A percentile compares a stretch with the other conserved stretches of the same genome.
These are phyloP conservation scores for Phytophthora sp. DNA, from an alignment of 352 stramenopile genomes.

Conservation along the genomic window DNA sequence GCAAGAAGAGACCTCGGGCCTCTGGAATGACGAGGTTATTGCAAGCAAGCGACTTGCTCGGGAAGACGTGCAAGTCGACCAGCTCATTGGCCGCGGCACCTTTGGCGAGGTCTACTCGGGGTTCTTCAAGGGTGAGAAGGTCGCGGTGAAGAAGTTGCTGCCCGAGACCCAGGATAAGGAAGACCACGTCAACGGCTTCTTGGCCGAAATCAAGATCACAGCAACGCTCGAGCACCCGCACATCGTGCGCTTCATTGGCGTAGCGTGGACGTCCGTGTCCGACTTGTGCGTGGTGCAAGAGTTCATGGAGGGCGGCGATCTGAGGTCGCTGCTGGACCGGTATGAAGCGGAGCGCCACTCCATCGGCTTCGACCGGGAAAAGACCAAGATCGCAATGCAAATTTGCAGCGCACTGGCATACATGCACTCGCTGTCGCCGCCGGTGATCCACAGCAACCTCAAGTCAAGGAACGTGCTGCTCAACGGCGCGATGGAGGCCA, in stretches of 20 bases:
- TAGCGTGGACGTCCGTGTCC: slow-evolving; percentile 45
- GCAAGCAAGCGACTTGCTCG: slow-evolving; percentile 26
- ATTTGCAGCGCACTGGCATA: slow-evolving; percentile 38
- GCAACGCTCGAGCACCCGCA: slow-evolving; percentile 48
- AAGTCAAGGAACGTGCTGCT: slow-evolving; percentile 40
- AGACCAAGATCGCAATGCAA: slow-evolving; percentile 41
- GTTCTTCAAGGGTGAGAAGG: slow-evolving; percentile 32
- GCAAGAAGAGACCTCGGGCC: not conserved
- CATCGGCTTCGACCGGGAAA: slow-evolving; percentile 42
- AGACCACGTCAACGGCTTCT: slow-evolving; percentile 39
- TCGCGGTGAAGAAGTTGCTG: slow-evolving; percentile 52
- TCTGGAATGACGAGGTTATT: slow-evolving; percentile 23
- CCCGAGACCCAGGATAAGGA: slow-evolving; percentile 3
- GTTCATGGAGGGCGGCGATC: slow-evolving; percentile 43
- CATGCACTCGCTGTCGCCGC: slow-evolving; percentile 34
- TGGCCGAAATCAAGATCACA: slow-evolving; percentile 50
- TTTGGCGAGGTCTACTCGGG: slow-evolving; percentile 47
- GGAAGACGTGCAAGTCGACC: slow-evolving; percentile 36
- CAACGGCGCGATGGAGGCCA: slow-evolving; percentile 25
- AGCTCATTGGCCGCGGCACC: slow-evolving; percentile 31
- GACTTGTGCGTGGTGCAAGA: slow-evolving; percentile 49
- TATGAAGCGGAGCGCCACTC: slow-evolving; percentile 14
- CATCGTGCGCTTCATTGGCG: slow-evolving; percentile 58
- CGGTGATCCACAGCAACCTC: slow-evolving; percentile 38
- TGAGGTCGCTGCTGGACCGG: slow-evolving; percentile 34